A percentile compares a stretch with the other conserved stretches of the same genome.
Conservation (phyloP, 192 early-diverging fungal genomes). For the Coemansia sp. region DNA sequence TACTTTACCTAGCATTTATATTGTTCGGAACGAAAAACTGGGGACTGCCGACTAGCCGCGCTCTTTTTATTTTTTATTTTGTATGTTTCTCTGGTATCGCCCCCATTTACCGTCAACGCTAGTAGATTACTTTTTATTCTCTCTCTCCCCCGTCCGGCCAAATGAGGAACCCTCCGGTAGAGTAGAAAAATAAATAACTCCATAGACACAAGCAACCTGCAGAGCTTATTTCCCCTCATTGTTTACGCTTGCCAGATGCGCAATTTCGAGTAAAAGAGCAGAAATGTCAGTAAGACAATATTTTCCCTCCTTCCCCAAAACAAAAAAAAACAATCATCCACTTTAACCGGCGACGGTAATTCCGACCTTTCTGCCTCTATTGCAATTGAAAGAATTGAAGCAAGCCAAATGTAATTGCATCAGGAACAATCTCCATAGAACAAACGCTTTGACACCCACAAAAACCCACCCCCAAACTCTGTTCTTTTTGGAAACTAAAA, state of each 20-base stretch:
- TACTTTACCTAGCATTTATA: no score
- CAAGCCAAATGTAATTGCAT: not conserved
- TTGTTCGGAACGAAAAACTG: no score
- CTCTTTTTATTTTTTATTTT: no score
- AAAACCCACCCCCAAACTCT: no score
- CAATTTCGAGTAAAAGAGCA: not conserved
- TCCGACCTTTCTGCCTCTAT: not conserved
- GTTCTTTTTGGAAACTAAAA: no score
- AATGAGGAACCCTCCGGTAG: no score
- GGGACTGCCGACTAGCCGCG: no score
- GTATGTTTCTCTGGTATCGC: no score
- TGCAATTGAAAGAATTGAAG: not conserved
- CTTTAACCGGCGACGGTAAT: not conserved
- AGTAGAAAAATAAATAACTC: not conserved
- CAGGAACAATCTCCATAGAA: not conserved
- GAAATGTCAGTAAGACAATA: not conserved
- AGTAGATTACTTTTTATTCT: no score
- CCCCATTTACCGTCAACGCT: no score
- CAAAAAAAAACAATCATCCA: not conserved
- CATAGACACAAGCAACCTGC: not conserved
- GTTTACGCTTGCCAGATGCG: not conserved
- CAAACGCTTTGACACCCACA: not conserved
- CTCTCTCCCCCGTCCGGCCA: no score
- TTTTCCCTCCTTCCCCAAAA: not conserved
- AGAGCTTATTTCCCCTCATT: not conserved